Evolutionary conservation across 164 flowering plant species (phyloP), one percentile per base, ranked within the genome.

Genomic region (Amborella trichopoda): DNA sequence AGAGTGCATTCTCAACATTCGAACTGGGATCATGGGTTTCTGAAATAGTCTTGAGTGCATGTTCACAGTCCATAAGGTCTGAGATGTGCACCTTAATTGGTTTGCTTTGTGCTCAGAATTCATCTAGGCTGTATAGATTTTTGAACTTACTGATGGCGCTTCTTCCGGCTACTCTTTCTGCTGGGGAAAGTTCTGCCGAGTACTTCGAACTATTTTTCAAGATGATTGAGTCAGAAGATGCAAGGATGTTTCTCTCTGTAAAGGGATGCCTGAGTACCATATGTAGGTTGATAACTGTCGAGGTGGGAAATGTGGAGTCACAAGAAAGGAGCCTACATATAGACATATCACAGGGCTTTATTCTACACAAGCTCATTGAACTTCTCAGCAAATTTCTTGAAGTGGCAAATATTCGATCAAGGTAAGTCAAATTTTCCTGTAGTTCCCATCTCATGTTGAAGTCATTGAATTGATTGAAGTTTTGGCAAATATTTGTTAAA

Each of bases 1-100:
- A 73, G 62, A 62, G 78, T 59, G 86, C 65, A 24, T 58, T 81
- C 27, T 54, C 81, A 44, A 55, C 76, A 23, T 85, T 93, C 68
- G 99, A 93, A 66, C 72, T 93, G 28, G 99, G 99, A 1, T 77
- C 94, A 23, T 93, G 99, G 99, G 89, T 93, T 32, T 79, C 90
- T 2, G 99, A 83, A 56, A 84, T 93, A 44, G 75, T 81, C 37
- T 62, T 93, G 41, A 80, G 97, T 76, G 89, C 95, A 38, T 93
- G 96, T 67, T 93, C 99, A 19, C 99, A 85, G 53, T 85, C 99
- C 53, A 83, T 93, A 47, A 73, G 97, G 63, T 81, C 91, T 17
- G 96, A 93, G 60, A 88, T 88, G 84, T 88, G 94, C 74, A 79
- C 72, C 66, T 64, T 93, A 49, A 72, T 93, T 44, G 74, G 72